Evolutionary conservation across 495 filamentous ascomycete species (phyloP).

Genomic region (Bathelium albidoporum): DNA sequence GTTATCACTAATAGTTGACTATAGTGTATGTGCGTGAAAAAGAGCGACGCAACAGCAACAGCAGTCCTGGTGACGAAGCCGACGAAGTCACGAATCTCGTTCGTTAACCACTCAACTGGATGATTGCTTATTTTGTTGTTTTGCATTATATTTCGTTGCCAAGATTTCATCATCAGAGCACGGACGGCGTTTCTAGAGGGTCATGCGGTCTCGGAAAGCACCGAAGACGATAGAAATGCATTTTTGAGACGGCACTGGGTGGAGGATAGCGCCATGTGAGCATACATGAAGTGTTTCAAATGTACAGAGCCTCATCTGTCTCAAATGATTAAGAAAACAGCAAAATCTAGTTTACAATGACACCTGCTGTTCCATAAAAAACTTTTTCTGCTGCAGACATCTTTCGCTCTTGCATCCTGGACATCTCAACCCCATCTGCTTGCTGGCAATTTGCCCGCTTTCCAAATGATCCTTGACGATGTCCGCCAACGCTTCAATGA

Average conservation of each 20-base stretch:
- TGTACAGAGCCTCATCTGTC: background rate
- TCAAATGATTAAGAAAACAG: background rate
- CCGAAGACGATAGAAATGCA: background rate
- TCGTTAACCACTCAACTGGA: background rate
- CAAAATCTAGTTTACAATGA: background rate
- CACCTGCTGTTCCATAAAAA: constrained; percentile 53
- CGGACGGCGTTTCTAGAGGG: background rate
- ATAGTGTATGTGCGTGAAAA: background rate
- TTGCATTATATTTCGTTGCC: background rate
- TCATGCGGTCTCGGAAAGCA: background rate
- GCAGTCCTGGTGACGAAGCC: background rate
- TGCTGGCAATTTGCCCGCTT: constrained; percentile 56
- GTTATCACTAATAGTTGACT: background rate
- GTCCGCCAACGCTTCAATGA: constrained; percentile 83
- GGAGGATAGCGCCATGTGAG: background rate
- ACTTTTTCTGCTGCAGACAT: constrained; percentile 84
- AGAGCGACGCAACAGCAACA: background rate
- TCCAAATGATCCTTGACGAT: constrained; percentile 71
- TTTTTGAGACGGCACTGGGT: background rate
- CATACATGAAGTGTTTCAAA: background rate
- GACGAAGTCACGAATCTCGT: background rate
- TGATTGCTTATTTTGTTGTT: background rate
- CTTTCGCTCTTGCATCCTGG: constrained; percentile 87
- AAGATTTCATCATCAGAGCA: background rate
- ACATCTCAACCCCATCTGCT: constrained; percentile 85